Conservation (phyloP, 495 filamentous ascomycete species). For the Neohortaea acidophila region DNA sequence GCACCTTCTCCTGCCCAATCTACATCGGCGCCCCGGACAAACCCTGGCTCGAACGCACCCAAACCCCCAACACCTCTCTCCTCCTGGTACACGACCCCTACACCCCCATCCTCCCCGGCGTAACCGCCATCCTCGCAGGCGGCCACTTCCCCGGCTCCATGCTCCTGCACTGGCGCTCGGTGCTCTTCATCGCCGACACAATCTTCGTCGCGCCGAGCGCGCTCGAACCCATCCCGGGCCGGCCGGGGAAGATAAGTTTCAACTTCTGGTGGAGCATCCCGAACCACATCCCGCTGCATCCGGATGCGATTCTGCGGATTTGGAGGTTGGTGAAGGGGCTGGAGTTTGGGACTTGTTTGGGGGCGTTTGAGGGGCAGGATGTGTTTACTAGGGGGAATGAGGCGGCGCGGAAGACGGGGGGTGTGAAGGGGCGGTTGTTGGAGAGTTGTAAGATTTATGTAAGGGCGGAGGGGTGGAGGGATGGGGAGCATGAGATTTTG, state of each 20-base stretch:
- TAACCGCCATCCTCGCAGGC: constrained; percentile 45
- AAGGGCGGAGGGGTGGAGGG: constrained; percentile 6
- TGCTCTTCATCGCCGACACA: constrained; percentile 53
- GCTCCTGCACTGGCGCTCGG: constrained; percentile 39
- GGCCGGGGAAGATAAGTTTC: constrained; percentile 41
- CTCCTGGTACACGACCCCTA: not conserved
- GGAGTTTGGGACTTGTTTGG: constrained; percentile 46
- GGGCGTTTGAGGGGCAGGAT: constrained; percentile 44
- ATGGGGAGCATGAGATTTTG: not conserved
- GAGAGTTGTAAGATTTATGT: constrained; percentile 59
- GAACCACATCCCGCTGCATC: constrained; percentile 55
- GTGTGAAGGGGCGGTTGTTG: constrained; percentile 44
- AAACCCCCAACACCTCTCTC: constrained; percentile 19
- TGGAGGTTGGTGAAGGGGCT: constrained; percentile 38
- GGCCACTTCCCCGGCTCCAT: constrained; percentile 59
- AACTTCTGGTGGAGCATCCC: constrained; percentile 63
- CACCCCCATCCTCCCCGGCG: constrained; percentile 22
- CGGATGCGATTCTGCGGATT: constrained; percentile 34
- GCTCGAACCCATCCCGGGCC: not conserved
- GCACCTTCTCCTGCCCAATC: constrained; percentile 42
- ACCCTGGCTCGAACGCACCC: constrained; percentile 37
- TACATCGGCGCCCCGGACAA: constrained; percentile 44
- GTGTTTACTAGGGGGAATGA: constrained; percentile 29
- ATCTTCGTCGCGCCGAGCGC: constrained; percentile 41
- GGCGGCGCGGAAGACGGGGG: not conserved